A percentile compares a stretch with the other conserved stretches of the same genome.
Conservation (phyloP, 2,329 filamentous ascomycete species). For the Fusarium liriodendri region DNA sequence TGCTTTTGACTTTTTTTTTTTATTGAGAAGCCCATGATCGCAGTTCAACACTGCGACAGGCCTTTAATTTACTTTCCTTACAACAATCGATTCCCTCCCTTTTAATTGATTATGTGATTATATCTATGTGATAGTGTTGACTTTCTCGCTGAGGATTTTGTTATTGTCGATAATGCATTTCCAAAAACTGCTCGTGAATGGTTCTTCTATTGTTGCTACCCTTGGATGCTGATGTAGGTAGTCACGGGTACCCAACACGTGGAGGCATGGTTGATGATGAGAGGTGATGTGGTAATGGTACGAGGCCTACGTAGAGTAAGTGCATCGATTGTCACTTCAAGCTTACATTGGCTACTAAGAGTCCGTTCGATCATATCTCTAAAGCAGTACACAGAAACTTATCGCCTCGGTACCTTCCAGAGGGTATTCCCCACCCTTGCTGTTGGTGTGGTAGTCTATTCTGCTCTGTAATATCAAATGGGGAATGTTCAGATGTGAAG, state of each 20-base stretch:
- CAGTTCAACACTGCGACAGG: background rate
- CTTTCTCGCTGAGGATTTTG: background rate
- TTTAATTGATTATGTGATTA: background rate
- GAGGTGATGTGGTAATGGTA: background rate
- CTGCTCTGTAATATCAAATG: background rate
- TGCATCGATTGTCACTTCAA: background rate
- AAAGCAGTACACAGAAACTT: no score
- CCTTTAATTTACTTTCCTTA: background rate
- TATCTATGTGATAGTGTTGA: background rate
- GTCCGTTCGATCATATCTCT: background rate
- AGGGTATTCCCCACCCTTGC: no score
- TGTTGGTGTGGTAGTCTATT: no score
- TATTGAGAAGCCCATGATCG: background rate
- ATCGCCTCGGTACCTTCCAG: no score
- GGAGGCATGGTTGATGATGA: background rate
- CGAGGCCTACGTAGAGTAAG: background rate
- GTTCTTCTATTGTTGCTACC: background rate
- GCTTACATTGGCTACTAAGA: background rate
- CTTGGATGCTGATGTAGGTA: background rate
- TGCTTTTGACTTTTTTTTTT: background rate
- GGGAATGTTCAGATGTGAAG: background rate
- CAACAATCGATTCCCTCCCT: background rate
- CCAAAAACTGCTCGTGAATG: background rate
- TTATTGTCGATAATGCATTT: background rate
- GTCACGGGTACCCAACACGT: background rate